These are phyloP conservation scores for Suhomyces guaymorum DNA, from an alignment of 1,139 yeast genomes.

Conservation along the genomic window DNA sequence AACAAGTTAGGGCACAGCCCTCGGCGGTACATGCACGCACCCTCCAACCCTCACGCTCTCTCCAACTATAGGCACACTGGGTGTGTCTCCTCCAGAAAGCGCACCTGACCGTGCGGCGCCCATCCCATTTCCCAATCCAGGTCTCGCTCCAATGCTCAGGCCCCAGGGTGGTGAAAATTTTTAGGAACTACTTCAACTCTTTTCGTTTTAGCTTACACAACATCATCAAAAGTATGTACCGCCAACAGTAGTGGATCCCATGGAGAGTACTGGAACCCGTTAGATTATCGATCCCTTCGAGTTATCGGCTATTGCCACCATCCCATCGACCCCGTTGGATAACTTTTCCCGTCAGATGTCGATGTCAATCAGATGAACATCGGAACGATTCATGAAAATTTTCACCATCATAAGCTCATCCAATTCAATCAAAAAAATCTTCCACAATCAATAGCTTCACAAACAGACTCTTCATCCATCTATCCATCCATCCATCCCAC, in stretches of 20 bases:
- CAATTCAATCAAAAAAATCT: too few species aligned
- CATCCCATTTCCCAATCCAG: constrained; percentile 7
- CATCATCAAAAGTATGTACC: constrained; percentile 22
- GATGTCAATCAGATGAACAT: too few species aligned
- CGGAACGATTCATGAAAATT: too few species aligned
- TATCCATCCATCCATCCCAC: too few species aligned
- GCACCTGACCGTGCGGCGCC: constrained; percentile 8
- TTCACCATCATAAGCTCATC: too few species aligned
- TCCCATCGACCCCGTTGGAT: too few species aligned
- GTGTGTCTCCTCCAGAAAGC: not conserved
- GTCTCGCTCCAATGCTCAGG: constrained; percentile 9
- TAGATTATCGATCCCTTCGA: too few species aligned
- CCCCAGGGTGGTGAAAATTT: constrained; percentile 13
- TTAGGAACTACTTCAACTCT: constrained; percentile 13
- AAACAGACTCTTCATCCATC: not conserved
- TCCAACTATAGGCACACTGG: not conserved
- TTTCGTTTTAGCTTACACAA: constrained; percentile 15
- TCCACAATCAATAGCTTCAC: too few species aligned
- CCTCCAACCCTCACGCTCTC: constrained; percentile 1
- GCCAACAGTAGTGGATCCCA: not conserved
- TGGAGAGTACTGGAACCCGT: not conserved
- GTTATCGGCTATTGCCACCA: too few species aligned
- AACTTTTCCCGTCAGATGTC: too few species aligned
- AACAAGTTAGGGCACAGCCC: constrained; percentile 19
- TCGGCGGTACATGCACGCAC: constrained; percentile 1